Evolutionary conservation across 2,329 filamentous ascomycete species (phyloP).

Genomic region (Penicillium sp.): DNA sequence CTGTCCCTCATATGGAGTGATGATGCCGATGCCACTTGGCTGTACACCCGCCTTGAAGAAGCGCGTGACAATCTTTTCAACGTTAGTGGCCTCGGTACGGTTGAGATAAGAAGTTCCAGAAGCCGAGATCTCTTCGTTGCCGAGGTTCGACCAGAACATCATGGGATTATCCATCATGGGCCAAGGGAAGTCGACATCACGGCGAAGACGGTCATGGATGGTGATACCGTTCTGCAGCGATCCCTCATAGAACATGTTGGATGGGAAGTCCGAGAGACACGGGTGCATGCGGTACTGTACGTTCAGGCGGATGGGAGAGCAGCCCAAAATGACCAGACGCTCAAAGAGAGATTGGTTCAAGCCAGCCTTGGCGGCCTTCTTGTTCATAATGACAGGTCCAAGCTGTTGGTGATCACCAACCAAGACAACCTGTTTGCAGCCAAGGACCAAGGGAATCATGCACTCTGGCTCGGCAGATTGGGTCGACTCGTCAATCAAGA

Average conservation of each 20-base stretch:
- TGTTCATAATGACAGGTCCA: constrained; percentile 99
- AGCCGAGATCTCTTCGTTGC: constrained; percentile 96
- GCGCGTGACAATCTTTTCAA: constrained; percentile 96
- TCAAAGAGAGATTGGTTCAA: constrained; percentile 99
- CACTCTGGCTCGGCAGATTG: constrained; percentile 98
- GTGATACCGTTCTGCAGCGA: constrained; percentile 96
- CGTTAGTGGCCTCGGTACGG: constrained; percentile 93
- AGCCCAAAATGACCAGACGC: constrained; percentile 87
- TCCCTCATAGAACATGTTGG: constrained; percentile 99
- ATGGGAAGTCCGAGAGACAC: constrained; percentile 93
- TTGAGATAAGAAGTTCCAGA: constrained; percentile 98
- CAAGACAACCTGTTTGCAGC: constrained; percentile 98
- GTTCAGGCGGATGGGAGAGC: constrained; percentile 87
- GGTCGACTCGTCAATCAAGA: constrained; percentile 96
- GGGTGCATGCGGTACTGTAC: constrained; percentile 99
- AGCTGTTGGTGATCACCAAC: constrained; percentile 98
- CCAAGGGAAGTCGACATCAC: constrained; percentile 98
- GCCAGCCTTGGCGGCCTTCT: constrained; percentile 97
- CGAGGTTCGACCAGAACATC: constrained; percentile 99
- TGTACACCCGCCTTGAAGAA: constrained; percentile 99
- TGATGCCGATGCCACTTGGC: constrained; percentile 90
- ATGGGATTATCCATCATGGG: constrained; percentile 91
- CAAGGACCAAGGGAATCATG: constrained; percentile 95
- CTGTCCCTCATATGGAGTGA: constrained; percentile 97
- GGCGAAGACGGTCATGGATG: constrained; percentile 80